phyloP scores from a whole-genome alignment of 1,284 basidiomycete species.

The Tilletiaria anomala region DNA sequence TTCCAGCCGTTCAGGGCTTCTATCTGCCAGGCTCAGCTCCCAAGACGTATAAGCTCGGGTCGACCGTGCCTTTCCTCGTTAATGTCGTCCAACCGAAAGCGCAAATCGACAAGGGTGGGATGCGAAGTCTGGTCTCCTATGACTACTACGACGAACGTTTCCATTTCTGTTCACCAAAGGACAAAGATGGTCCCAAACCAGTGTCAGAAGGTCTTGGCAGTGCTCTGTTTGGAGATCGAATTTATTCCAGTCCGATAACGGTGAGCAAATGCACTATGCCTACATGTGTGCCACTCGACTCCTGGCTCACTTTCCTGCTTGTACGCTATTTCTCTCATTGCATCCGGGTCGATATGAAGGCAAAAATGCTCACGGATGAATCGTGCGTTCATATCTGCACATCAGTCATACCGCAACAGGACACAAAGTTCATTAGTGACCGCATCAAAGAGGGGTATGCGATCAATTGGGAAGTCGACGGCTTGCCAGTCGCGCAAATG shows the following conservation, averaged over 20 bases:
- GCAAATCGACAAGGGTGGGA: conserved; percentile 18
- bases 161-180: conserved; percentile 70
- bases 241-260: conserved; percentile 77
- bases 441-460: conserved; percentile 85
- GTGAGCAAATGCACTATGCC: too few relatives aligned
- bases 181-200: conserved; percentile 10
- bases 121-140: conserved; percentile 19
- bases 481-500: conserved; percentile 72
- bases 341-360: too few relatives aligned
- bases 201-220: conserved; percentile 71
- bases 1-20: too few relatives aligned
- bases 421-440: conserved; percentile 77
- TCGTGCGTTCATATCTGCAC: conserved; percentile 67
- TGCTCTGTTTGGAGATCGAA: conserved; percentile 87
- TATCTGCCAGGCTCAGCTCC: conserved; percentile 41
- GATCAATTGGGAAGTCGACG: conserved; percentile 86
- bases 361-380: conserved; percentile 57
- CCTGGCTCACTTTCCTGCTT: too few relatives aligned
- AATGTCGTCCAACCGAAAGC: conserved; percentile 38
- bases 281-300: too few relatives aligned
- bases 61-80: conserved; percentile 37
- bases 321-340: too few relatives aligned
- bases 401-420: conserved; percentile 51
- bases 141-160: conserved; percentile 77
- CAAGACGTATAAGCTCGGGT: conserved; percentile 33